A percentile compares a stretch with the other conserved stretches of the same genome.
phyloP scores from a whole-genome alignment of 1,284 basidiomycete species.

The Trichosporon coremiiforme region DNA sequence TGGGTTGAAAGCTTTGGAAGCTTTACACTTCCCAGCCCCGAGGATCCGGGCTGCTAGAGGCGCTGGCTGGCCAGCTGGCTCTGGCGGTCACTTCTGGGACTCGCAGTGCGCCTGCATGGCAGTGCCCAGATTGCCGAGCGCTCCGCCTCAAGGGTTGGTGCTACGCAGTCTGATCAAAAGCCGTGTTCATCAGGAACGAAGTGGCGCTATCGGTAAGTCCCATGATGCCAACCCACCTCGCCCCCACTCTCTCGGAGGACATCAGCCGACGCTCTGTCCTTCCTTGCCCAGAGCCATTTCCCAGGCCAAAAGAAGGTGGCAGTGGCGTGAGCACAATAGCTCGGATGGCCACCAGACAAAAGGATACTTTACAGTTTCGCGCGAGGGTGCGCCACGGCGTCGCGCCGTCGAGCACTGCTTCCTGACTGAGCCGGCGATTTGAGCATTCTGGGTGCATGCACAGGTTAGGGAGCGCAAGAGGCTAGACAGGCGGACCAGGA shows the following conservation, averaged over 20 bases:
- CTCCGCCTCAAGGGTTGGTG: too few relatives aligned
- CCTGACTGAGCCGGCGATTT: too few relatives aligned
- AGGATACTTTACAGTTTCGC: not conserved
- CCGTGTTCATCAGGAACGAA: too few relatives aligned
- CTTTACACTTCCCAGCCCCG: not conserved
- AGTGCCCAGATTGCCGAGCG: not conserved
- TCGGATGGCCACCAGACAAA: not conserved
- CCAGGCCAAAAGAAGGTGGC: too few relatives aligned
- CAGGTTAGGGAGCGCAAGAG: too few relatives aligned
- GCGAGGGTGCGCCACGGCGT: not conserved
- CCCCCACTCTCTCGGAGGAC: not conserved
- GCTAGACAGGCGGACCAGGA: not conserved
- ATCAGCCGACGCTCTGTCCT: too few relatives aligned
- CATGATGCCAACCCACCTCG: too few relatives aligned
- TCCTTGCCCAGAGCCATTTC: too few relatives aligned
- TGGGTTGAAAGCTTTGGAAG: not conserved
- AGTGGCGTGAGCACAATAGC: not conserved
- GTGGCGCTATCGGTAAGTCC: too few relatives aligned
- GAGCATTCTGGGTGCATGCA: too few relatives aligned
- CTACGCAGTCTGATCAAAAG: too few relatives aligned
- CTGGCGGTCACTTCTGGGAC: not conserved
- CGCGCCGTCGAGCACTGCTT: not conserved
- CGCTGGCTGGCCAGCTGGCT: not conserved
- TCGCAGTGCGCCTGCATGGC: not conserved
- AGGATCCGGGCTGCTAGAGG: not conserved